Evolutionary conservation across 441 rosid species (phyloP).

Genomic region (Capsella rubella): DNA sequence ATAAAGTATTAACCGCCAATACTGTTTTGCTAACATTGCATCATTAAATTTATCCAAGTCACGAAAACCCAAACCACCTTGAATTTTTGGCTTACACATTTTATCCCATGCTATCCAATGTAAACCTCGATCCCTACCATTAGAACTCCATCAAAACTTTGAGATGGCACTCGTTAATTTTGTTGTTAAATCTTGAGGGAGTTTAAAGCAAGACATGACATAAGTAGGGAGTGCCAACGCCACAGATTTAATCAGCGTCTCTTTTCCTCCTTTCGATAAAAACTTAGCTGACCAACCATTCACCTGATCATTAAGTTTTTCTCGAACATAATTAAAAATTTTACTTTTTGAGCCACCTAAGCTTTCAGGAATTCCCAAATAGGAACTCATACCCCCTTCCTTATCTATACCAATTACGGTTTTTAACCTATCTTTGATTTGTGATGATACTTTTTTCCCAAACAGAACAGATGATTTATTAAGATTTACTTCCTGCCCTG

Average conservation of each 20-base stretch:
- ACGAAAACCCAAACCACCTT: no score
- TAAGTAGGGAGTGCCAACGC: not conserved
- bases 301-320: not conserved
- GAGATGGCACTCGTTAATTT: not conserved
- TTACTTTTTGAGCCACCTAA: not conserved
- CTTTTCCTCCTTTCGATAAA: not conserved
- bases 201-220: not conserved
- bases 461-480: not conserved
- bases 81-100: no score
- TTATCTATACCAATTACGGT: not conserved
- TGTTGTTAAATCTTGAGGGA: not conserved
- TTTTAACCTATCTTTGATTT: not conserved
- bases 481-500: not conserved
- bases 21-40: no score
- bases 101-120: no score
- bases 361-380: not conserved
- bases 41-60: no score
- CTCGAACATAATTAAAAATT: not conserved
- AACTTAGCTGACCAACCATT: not conserved
- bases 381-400: not conserved
- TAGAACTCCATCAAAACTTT: no score
- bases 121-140: no score
- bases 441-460: not conserved
- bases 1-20: no score
- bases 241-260: not conserved